Evolutionary conservation across 805 yeast genomes (phyloP).

Genomic region (Blastobotrys muscicola): DNA sequence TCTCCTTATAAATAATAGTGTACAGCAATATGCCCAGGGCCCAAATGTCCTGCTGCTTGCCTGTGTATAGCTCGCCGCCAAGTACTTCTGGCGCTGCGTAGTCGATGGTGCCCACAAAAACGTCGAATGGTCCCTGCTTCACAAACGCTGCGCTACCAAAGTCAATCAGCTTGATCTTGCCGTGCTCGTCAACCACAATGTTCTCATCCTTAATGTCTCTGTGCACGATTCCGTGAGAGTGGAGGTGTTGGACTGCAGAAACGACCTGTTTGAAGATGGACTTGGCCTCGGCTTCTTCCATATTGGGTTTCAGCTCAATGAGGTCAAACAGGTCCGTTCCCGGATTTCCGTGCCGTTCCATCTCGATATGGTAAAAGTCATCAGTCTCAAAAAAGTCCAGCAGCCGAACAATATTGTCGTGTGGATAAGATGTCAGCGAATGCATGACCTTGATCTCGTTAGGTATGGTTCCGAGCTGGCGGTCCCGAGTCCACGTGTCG

Average conservation of each 20-base stretch:
- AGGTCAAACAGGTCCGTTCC: slow-evolving; percentile 89
- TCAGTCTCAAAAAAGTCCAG: slow-evolving; percentile 91
- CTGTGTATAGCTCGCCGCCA: slow-evolving; percentile 79
- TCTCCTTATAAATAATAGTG: slow-evolving; percentile 85
- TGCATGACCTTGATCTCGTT: slow-evolving; percentile 94
- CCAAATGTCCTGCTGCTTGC: slow-evolving; percentile 96
- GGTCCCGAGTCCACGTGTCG: slow-evolving; percentile 95
- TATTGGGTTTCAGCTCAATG: slow-evolving; percentile 74
- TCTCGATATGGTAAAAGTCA: slow-evolving; percentile 80
- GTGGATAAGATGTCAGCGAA: slow-evolving; percentile 53
- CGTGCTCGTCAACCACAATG: slow-evolving; percentile 64
- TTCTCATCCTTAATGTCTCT: slow-evolving; percentile 95
- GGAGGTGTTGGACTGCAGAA: slow-evolving; percentile 72
- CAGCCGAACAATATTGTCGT: slow-evolving; percentile 77
- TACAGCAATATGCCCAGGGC: slow-evolving; percentile 86
- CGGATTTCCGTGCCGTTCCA: slow-evolving; percentile 83
- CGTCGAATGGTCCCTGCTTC: slow-evolving; percentile 89
- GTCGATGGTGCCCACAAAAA: slow-evolving; percentile 94
- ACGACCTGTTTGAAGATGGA: slow-evolving; percentile 72
- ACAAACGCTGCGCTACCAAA: slow-evolving; percentile 93
- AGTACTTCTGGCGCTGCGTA: slow-evolving; percentile 97
- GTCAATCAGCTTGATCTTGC: slow-evolving; percentile 78
- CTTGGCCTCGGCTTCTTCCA: slow-evolving; percentile 72
- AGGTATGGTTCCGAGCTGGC: slow-evolving; percentile 85
- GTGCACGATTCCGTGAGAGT: slow-evolving; percentile 79